Evolutionary conservation across 345 rosid genomes (phyloP), one percentile per base, ranked within the genome.

Genomic region (Citrus sp.): DNA sequence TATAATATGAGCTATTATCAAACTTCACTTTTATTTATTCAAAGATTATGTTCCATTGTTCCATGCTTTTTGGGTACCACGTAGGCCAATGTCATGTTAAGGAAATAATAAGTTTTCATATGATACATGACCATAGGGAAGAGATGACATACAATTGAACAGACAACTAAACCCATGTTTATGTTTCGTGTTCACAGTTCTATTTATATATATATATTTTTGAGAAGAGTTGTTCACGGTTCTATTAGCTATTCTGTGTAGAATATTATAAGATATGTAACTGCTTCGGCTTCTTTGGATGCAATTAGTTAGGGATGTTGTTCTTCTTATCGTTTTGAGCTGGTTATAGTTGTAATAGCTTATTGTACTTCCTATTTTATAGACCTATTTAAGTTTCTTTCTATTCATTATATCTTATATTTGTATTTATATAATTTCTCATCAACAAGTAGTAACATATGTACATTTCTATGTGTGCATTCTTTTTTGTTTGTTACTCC

Each of bases 51-150:
- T 74, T 56, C 22, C 9, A 56, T 40, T 70, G 28, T 77, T 32
- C 55, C 27, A 19, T 54, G 76, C 59, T 65, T 75, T 9, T 51
- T 70, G 32, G 2, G 24, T 16, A 75, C 30, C 8, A 12, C 22
- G 25, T 62, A 40, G 75, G 65, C 49, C 42, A 73, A 7, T 60
- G 72, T 55, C 63, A 51, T 78, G 82, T 55, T 61, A 55, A 60
- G 35, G n/a, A 54, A 40, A 65, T 65, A 27, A 35, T 6, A 30
- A 35, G 65, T 56, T 59, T 54, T 70, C 56, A 9, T 40, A 54
- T 62, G n/a, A 27, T 65, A 21, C 27, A 49, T 35, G 66, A 67
- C 72, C 38, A 38, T 72, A 21, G 76, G 24, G 55, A 12, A 35
- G 76, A 63, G 46, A 73, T 73, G 67, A 9, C 32, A 71, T 30